Conservation (phyloP, 768 basidiomycete genomes). For the Lentinula sp. region DNA sequence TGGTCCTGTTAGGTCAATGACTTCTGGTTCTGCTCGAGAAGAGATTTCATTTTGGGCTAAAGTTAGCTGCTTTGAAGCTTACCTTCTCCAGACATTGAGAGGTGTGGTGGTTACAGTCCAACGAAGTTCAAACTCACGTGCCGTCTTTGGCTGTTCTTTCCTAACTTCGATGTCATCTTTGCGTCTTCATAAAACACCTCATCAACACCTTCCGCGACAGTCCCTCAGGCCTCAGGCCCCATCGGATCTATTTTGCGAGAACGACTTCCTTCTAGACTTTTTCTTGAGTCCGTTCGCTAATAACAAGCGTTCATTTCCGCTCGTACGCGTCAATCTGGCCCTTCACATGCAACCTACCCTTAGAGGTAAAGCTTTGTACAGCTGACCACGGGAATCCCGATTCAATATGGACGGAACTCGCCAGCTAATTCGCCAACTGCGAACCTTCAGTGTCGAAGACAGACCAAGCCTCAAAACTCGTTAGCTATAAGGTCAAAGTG, state of each 20-base stretch:
- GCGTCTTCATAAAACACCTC: too few relatives aligned
- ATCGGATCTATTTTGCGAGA: not conserved
- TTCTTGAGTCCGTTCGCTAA: not conserved
- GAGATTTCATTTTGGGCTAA: not conserved
- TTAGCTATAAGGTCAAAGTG: too few relatives aligned
- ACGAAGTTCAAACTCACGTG: not conserved
- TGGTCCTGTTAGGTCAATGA: constrained; percentile 40
- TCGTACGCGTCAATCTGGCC: not conserved
- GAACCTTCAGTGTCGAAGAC: too few relatives aligned
- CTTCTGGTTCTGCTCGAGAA: constrained; percentile 4
- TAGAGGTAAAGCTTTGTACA: too few relatives aligned
- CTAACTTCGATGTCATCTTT: not conserved
- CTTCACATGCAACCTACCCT: too few relatives aligned
- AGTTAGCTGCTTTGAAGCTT: not conserved
- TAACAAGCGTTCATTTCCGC: not conserved
- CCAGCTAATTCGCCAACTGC: too few relatives aligned
- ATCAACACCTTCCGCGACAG: too few relatives aligned
- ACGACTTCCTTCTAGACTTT: not conserved
- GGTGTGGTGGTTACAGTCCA: not conserved
- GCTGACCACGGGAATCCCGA: too few relatives aligned
- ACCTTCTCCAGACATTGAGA: not conserved
- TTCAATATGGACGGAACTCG: too few relatives aligned
- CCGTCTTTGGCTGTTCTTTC: not conserved
- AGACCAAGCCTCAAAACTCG: too few relatives aligned
- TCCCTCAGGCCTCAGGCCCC: not conserved